Base-by-base conservation (phyloP, 2,329 filamentous ascomycete genomes). In the Rhinocladiella mackenziei region DNA sequence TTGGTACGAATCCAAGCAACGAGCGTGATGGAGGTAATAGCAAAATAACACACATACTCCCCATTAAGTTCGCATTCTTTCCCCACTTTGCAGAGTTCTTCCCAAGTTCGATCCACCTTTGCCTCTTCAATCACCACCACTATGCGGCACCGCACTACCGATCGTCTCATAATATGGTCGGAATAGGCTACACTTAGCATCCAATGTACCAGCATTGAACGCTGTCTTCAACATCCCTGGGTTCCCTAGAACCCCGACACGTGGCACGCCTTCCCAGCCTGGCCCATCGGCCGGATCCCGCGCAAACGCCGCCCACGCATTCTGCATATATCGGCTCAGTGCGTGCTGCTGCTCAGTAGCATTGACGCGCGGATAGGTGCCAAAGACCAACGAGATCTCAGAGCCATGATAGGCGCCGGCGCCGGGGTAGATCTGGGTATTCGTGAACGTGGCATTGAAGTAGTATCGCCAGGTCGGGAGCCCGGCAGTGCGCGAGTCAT, bases 301-400 rank as follows among this genome's bases (percentile, higher is more conserved):
- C 3, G 56, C 58, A 39, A 61, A 62, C 17, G 48, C 48, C 7
- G 56, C 59, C 56, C 58, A 61, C 1, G 55, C 55, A 11, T 25
- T 45, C 53, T 62, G 59, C 39, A 62, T 57, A 10, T 46, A 43
- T 4, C 51, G 43, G 17, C 55, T 57, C 18, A 61, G 15, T 7
- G 46, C 38, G 2, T 39, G 31, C 33, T 61, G 48, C 14, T 53
- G 44, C 3, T 26, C 36, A 1, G 58, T 61, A 2, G 48, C 51
- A 25, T 48, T 52, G 10, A 48, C 38, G 29, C 17, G 33, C 5
- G 48, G 35, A 40, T 62, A 63, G 1, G 60, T 61, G 10, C 60
- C 59, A 34, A 58, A 60, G 8, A 60, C 52, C 14, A 56, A 42
- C 2, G 56, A 53, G n/a, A 67, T 60, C 29, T 68, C 65, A 3